Evolutionary conservation across 371 early-diverging fungal species (phyloP).

Genomic region (Mortierella polycephala): DNA sequence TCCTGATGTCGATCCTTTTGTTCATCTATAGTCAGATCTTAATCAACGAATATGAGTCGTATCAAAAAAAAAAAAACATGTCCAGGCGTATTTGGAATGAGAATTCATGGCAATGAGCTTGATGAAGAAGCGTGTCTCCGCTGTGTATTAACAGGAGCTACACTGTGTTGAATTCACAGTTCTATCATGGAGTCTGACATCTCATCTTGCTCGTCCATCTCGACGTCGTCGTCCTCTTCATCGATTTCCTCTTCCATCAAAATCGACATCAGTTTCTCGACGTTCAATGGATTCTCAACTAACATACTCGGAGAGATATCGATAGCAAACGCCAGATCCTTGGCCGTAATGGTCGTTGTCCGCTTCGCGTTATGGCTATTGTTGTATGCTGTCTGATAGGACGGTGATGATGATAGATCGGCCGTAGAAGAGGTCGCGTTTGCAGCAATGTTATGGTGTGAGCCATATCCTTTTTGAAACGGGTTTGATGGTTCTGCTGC

Average conservation of each 20-base stretch:
- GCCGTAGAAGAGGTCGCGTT: not conserved
- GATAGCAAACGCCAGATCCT: conserved; percentile 77
- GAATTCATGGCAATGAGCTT: too few species aligned
- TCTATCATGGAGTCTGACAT: conserved; percentile 33
- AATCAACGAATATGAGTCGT: too few species aligned
- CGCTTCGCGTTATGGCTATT: conserved; percentile 15
- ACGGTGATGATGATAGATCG: conserved; percentile 9
- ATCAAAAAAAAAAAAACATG: too few species aligned
- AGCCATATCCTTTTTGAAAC: not conserved
- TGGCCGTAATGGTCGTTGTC: conserved; percentile 49
- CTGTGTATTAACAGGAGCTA: too few species aligned
- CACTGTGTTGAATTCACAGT: not conserved
- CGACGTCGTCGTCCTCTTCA: conserved; percentile 51
- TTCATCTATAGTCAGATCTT: too few species aligned
- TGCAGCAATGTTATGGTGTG: not conserved
- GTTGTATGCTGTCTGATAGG: conserved; percentile 21
- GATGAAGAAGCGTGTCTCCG: too few species aligned
- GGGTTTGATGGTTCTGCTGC: conserved; percentile 1
- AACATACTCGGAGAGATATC: conserved; percentile 73
- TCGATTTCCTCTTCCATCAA: conserved; percentile 68
- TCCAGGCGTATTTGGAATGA: too few species aligned
- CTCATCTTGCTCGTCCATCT: conserved; percentile 48
- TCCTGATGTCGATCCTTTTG: too few species aligned
- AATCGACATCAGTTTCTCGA: conserved; percentile 72
- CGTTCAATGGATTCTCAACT: conserved; percentile 74